Conservation (phyloP, 371 early-diverging fungal species). For the Lichtheimia ramosa region DNA sequence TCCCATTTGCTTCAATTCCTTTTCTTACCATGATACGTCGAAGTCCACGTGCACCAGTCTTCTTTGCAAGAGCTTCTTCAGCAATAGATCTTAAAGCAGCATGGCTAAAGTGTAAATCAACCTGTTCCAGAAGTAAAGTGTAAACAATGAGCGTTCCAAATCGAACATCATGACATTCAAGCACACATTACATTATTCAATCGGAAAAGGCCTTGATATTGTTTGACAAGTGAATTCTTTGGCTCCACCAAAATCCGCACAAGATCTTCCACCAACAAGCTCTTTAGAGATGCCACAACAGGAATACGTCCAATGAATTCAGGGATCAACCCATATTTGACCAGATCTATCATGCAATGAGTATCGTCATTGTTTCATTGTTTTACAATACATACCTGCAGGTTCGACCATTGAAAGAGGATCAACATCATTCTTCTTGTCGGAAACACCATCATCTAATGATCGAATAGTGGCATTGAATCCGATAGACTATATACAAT, state of each 20-base stretch:
- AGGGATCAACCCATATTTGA: slow-evolving; percentile 88
- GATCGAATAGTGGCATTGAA: slow-evolving; percentile 64
- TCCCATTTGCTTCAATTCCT: not conserved
- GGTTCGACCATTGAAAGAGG: slow-evolving; percentile 70
- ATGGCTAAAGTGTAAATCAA: slow-evolving; percentile 69
- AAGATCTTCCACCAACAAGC: slow-evolving; percentile 67
- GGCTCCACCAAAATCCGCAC: slow-evolving; percentile 83
- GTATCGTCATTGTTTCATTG: no score
- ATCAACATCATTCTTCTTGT: not conserved
- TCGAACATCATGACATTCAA: no score
- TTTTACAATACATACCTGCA: slow-evolving; percentile 37
- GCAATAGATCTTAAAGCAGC: slow-evolving; percentile 72
- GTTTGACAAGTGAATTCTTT: slow-evolving; percentile 80
- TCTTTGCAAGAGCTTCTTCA: slow-evolving; percentile 75
- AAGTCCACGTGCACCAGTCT: slow-evolving; percentile 91
- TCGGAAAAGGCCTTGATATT: slow-evolving; percentile 78
- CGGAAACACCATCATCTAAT: slow-evolving; percentile 8
- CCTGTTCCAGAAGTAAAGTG: slow-evolving; percentile 8
- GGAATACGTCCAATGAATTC: slow-evolving; percentile 91
- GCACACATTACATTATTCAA: slow-evolving; percentile 50
- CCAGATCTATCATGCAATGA: slow-evolving; percentile 56
- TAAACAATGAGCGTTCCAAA: not conserved
- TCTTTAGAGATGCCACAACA: slow-evolving; percentile 77
- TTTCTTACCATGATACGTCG: slow-evolving; percentile 74
- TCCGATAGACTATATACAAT: slow-evolving; percentile 59